These are phyloP conservation scores for Torulaspora quercuum DNA, from an alignment of 805 yeast genomes.

Conservation along the genomic window DNA sequence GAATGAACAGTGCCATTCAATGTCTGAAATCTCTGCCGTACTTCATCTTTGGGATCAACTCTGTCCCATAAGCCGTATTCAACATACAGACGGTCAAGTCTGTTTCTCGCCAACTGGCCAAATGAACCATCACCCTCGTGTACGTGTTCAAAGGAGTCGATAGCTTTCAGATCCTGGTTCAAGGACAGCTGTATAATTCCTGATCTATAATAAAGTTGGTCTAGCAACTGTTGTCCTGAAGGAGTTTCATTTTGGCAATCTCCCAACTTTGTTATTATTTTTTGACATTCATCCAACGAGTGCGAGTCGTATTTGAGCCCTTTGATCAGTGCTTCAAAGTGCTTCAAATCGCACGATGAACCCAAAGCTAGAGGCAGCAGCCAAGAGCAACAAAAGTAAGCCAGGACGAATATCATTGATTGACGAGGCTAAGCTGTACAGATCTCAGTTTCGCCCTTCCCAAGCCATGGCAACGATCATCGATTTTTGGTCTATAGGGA, in stretches of 20 bases:
- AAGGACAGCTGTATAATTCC: constrained; percentile 59
- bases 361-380: constrained; percentile 3
- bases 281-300: constrained; percentile 16
- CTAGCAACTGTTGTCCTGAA: constrained; percentile 9
- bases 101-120: constrained; percentile 47
- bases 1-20: constrained; percentile 19
- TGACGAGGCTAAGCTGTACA: background rate
- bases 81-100: constrained; percentile 47
- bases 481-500: too few species aligned
- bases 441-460: too few species aligned
- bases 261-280: constrained; percentile 14
- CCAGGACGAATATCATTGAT: constrained; percentile 1
- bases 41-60: constrained; percentile 24
- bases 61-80: constrained; percentile 51
- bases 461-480: too few species aligned
- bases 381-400: constrained; percentile 2
- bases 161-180: constrained; percentile 52
- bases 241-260: constrained; percentile 7
- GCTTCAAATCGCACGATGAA: constrained; percentile 11
- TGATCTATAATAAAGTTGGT: constrained; percentile 50
- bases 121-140: constrained; percentile 37
- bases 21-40: constrained; percentile 16
- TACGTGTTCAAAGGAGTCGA: constrained; percentile 49
- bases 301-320: constrained; percentile 14
- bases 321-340: constrained; percentile 7